Evolutionary conservation across 768 basidiomycete genomes (phyloP).

Genomic region (Rhizopogon roseolus): DNA sequence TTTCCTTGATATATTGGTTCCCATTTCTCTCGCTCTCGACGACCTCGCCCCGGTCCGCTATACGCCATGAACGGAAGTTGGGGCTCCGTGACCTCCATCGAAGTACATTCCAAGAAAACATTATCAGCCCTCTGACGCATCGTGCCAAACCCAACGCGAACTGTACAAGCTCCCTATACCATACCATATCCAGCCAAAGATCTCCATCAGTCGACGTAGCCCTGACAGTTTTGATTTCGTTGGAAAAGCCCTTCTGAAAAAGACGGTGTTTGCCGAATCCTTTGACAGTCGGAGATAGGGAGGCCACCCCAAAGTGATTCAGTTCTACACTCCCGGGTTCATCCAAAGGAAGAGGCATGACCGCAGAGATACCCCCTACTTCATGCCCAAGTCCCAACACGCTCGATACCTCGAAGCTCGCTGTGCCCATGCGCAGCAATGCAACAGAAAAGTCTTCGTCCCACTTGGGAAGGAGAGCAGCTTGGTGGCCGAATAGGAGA

Average conservation of each 20-base stretch:
- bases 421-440: constrained; percentile 67
- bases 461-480: constrained; percentile 42
- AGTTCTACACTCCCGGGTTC: constrained; percentile 34
- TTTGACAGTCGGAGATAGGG: constrained; percentile 25
- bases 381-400: constrained; percentile 72
- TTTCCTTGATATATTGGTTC: constrained; percentile 11
- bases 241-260: constrained; percentile 36
- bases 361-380: constrained; percentile 46
- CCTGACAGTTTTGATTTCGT: constrained; percentile 46
- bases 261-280: constrained; percentile 17
- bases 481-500: constrained; percentile 48
- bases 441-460: constrained; percentile 75
- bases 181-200: constrained; percentile 35
- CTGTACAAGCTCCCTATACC: constrained; percentile 34
- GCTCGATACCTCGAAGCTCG: constrained; percentile 71
- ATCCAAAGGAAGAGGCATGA: constrained; percentile 9
- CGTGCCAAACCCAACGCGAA: constrained; percentile 27
- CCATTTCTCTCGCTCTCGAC: constrained; percentile 1
- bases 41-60: not conserved
- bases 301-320: constrained; percentile 37
- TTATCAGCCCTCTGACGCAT: constrained; percentile 19
- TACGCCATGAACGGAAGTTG: not conserved
- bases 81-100: constrained; percentile 10
- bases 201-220: constrained; percentile 29
- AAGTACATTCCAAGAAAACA: constrained; percentile 12